Evolutionary conservation across 768 basidiomycete genomes (phyloP).

Genomic region (Coprinopsis strossmayeri): DNA sequence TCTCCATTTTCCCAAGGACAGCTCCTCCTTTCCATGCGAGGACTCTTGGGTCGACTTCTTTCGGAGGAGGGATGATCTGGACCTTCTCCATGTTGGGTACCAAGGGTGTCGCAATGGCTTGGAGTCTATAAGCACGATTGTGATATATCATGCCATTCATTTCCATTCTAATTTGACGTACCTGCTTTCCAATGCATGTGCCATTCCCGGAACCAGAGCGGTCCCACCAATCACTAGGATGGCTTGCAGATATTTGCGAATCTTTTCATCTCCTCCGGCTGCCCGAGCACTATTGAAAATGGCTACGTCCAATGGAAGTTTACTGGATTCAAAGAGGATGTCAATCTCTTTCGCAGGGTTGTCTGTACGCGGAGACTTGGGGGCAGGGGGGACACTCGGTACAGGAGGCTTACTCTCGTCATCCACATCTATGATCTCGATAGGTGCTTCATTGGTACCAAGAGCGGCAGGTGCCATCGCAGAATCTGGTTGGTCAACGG

Average conservation of each 20-base stretch:
- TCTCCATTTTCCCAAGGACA: conserved; percentile 89
- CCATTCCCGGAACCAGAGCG: conserved; percentile 74
- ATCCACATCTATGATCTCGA: conserved; percentile 45
- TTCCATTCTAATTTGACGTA: conserved; percentile 21
- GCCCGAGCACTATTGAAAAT: conserved; percentile 90
- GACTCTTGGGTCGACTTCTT: conserved; percentile 85
- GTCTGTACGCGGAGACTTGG: conserved; percentile 16
- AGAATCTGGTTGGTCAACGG: conserved; percentile 14
- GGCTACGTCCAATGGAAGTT: conserved; percentile 86
- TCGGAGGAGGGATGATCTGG: conserved; percentile 89
- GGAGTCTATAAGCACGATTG: conserved; percentile 38
- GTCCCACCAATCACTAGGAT: conserved; percentile 86
- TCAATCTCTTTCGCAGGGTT: conserved; percentile 42
- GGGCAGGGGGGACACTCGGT: background rate
- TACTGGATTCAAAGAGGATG: conserved; percentile 78
- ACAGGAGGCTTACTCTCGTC: conserved; percentile 22
- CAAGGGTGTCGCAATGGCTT: conserved; percentile 79
- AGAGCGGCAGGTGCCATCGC: conserved; percentile 14
- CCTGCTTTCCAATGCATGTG: conserved; percentile 86
- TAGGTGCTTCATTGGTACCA: conserved; percentile 21
- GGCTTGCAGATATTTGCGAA: conserved; percentile 82
- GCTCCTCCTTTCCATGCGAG: conserved; percentile 94
- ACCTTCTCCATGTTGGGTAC: conserved; percentile 84
- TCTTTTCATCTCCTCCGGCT: conserved; percentile 82
- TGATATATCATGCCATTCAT: too few species aligned